Evolutionary conservation across 2,329 filamentous ascomycete genomes (phyloP).

Genomic region (Sordariomycetes sp.): DNA sequence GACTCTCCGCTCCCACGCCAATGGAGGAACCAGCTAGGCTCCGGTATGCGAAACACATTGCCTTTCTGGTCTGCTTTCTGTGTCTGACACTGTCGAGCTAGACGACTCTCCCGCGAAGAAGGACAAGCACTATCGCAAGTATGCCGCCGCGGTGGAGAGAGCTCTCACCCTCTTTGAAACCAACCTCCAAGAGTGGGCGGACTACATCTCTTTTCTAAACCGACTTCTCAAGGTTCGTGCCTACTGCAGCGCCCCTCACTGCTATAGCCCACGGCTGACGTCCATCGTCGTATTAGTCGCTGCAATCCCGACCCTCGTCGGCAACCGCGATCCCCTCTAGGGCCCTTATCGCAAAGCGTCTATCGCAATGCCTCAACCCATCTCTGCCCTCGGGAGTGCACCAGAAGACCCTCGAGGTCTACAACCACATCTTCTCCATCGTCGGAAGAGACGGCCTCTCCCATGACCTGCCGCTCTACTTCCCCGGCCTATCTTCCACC

Average conservation of each 20-base stretch:
- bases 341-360: constrained; percentile 71
- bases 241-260: too few species aligned
- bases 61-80: neutral
- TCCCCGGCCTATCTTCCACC: constrained; percentile 80
- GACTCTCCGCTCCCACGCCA: constrained; percentile 65
- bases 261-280: neutral
- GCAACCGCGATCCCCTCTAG: constrained; percentile 71
- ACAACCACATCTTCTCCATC: constrained; percentile 76
- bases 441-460: constrained; percentile 75
- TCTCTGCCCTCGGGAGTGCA: constrained; percentile 91
- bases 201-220: constrained; percentile 96
- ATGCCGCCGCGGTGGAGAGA: constrained; percentile 79
- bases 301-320: constrained; percentile 73
- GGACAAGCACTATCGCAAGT: constrained; percentile 71
- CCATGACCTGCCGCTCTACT: constrained; percentile 73
- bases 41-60: constrained; percentile 44
- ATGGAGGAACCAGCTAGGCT: constrained; percentile 66
- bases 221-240: constrained; percentile 68
- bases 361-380: constrained; percentile 92
- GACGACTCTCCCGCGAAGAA: constrained; percentile 42
- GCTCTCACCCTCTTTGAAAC: constrained; percentile 86
- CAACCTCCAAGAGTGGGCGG: constrained; percentile 93
- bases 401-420: constrained; percentile 93
- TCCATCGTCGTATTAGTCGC: constrained; percentile 45
- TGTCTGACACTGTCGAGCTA: constrained; percentile 12